phyloP scores from a whole-genome alignment of 805 yeast species.

The Kluyveromyces lactis region DNA sequence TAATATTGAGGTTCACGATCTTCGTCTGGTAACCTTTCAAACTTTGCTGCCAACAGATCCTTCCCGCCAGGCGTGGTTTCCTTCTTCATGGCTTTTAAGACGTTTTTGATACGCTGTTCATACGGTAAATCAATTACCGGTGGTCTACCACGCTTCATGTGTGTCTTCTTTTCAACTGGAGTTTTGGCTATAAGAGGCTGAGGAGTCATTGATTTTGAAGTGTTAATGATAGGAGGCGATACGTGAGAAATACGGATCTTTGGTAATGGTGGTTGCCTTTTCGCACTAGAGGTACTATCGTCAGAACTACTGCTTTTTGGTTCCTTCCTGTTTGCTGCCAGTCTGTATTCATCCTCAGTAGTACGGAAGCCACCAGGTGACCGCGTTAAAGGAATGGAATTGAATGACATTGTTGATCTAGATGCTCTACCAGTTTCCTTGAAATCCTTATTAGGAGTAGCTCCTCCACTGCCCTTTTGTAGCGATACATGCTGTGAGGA shows the following conservation, averaged over 20 bases:
- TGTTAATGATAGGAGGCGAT: constrained; percentile 5
- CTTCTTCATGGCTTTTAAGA: constrained; percentile 73
- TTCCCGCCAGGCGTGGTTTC: constrained; percentile 47
- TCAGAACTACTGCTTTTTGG: constrained; percentile 1
- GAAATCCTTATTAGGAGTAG: background rate
- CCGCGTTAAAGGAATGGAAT: background rate
- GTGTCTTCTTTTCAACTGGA: constrained; percentile 20
- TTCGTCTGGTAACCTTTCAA: constrained; percentile 76
- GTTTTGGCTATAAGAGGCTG: constrained; percentile 15
- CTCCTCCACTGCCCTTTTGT: background rate
- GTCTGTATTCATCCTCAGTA: background rate
- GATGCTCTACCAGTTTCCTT: background rate
- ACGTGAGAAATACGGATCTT: constrained; percentile 8
- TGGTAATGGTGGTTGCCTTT: constrained; percentile 7
- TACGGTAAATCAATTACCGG: constrained; percentile 37
- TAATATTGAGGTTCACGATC: constrained; percentile 40
- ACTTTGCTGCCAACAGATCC: constrained; percentile 47
- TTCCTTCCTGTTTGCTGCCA: background rate
- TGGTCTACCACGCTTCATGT: constrained; percentile 29
- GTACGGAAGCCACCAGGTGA: constrained; percentile 1
- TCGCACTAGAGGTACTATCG: constrained; percentile 6
- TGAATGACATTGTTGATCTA: background rate
- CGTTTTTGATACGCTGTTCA: constrained; percentile 84
- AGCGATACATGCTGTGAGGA: background rate
- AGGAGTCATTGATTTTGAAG: constrained; percentile 20